Evolutionary conservation across 208 protist species (phyloP).

Genomic region (Angomonas desouzai): DNA sequence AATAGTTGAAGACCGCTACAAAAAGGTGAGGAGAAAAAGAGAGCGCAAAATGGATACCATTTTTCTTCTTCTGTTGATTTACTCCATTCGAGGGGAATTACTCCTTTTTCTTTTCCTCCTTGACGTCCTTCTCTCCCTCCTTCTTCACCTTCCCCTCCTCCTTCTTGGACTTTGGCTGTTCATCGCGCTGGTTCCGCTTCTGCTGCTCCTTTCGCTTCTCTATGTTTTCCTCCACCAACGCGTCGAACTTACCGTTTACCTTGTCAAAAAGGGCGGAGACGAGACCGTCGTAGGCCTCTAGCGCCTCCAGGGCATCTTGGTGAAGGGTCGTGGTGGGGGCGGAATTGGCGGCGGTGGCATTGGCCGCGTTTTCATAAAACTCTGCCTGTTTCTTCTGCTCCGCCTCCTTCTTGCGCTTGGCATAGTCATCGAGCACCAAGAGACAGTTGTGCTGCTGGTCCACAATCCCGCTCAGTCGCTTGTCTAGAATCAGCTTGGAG

Average conservation of each 20-base stretch:
- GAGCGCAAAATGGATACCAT: slow-evolving; percentile 8
- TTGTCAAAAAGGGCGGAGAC: slow-evolving; percentile 89
- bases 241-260: slow-evolving; percentile 79
- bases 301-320: slow-evolving; percentile 57
- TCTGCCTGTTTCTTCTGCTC: slow-evolving; percentile 18
- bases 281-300: slow-evolving; percentile 76
- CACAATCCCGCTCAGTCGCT: slow-evolving; percentile 94
- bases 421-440: slow-evolving; percentile 89
- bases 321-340: slow-evolving; percentile 53
- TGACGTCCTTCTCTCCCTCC: not conserved
- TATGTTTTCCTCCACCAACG: slow-evolving; percentile 74
- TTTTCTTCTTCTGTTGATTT: slow-evolving; percentile 6
- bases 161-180: slow-evolving; percentile 15
- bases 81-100: not conserved
- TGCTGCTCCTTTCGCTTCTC: slow-evolving; percentile 36
- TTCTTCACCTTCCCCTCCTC: slow-evolving; percentile 12
- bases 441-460: slow-evolving; percentile 90
- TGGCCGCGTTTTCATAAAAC: slow-evolving; percentile 46
- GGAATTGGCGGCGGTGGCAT: slow-evolving; percentile 14
- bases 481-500: slow-evolving; percentile 99
- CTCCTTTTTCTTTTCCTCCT: slow-evolving; percentile 13
- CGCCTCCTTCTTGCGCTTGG: slow-evolving; percentile 26
- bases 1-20: not conserved
- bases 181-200: slow-evolving; percentile 15
- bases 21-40: slow-evolving; percentile 9